These are phyloP conservation scores for Kluyveromyces aestuarii DNA, from an alignment of 805 yeast species.

Conservation along the genomic window DNA sequence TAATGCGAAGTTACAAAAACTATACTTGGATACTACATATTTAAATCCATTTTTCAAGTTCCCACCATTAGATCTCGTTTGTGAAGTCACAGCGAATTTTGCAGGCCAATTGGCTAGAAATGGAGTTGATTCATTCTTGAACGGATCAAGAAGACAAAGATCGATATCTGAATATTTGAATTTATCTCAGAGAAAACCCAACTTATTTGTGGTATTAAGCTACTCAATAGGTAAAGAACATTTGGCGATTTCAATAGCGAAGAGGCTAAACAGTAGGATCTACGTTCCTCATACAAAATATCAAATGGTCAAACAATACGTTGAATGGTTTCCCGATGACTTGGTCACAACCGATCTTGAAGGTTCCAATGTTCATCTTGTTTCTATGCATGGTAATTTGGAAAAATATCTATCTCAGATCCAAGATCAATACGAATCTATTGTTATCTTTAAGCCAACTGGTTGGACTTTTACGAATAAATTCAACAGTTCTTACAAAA, in stretches of 20 bases:
- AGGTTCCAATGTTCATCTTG: constrained; percentile 57
- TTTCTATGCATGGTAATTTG: constrained; percentile 52
- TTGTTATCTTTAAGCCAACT: constrained; percentile 76
- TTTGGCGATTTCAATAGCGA: constrained; percentile 60
- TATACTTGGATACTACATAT: constrained; percentile 89
- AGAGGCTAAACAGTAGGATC: constrained; percentile 42
- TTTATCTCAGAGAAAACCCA: constrained; percentile 6
- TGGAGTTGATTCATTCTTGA: constrained; percentile 15
- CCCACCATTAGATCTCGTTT: constrained; percentile 67
- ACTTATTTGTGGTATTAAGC: constrained; percentile 55
- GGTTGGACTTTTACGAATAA: constrained; percentile 68
- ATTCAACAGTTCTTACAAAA: constrained; percentile 9
- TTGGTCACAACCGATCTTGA: constrained; percentile 33
- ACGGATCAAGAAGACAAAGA: constrained; percentile 13
- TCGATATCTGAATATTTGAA: constrained; percentile 31
- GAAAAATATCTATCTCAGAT: constrained; percentile 22
- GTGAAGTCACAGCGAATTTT: constrained; percentile 49
- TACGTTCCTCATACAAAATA: constrained; percentile 31
- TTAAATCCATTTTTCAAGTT: constrained; percentile 64
- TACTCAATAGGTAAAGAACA: constrained; percentile 91
- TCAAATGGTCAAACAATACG: constrained; percentile 40
- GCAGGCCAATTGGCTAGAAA: constrained; percentile 32
- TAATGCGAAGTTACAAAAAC: constrained; percentile 37
- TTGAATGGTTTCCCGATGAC: constrained; percentile 38
- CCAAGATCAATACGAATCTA: constrained; percentile 17